Evolutionary conservation across 257 asterid genomes (phyloP).

Genomic region (Thymus mandschuricus): DNA sequence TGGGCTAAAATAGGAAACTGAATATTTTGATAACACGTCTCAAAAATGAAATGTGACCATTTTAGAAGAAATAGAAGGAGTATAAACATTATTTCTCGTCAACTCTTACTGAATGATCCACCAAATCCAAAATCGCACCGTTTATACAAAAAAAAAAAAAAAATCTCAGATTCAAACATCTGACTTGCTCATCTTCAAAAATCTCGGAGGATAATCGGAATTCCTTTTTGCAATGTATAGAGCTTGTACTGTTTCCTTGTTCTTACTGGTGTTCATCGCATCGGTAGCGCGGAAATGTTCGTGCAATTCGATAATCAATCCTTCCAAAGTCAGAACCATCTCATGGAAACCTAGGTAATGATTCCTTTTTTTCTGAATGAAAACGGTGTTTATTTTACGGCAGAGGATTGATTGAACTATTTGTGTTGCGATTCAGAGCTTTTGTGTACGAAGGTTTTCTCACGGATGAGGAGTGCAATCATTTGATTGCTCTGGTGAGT

Average conservation of each 20-base stretch:
- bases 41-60: no score
- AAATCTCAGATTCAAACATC: constrained; percentile 37
- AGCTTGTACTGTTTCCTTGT: constrained; percentile 33
- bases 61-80: no score
- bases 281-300: constrained; percentile 49
- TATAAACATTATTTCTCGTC: constrained; percentile 31
- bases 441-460: constrained; percentile 91
- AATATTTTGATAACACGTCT: no score
- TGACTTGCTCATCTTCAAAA: not conserved
- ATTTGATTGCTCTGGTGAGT: constrained; percentile 83
- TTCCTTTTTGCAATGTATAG: constrained; percentile 35
- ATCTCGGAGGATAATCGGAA: not conserved
- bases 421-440: constrained; percentile 56
- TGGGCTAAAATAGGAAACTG: no score
- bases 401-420: constrained; percentile 4
- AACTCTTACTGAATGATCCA: constrained; percentile 35
- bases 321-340: constrained; percentile 80
- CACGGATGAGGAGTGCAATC: constrained; percentile 89
- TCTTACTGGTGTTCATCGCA: constrained; percentile 51
- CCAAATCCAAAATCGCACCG: constrained; percentile 27
- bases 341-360: constrained; percentile 91
- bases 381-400: not conserved
- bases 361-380: not conserved
- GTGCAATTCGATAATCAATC: constrained; percentile 72
- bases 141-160: not conserved